Base-by-base conservation (phyloP, 2,329 filamentous ascomycete species). In the Diaporthe citriasiana region DNA sequence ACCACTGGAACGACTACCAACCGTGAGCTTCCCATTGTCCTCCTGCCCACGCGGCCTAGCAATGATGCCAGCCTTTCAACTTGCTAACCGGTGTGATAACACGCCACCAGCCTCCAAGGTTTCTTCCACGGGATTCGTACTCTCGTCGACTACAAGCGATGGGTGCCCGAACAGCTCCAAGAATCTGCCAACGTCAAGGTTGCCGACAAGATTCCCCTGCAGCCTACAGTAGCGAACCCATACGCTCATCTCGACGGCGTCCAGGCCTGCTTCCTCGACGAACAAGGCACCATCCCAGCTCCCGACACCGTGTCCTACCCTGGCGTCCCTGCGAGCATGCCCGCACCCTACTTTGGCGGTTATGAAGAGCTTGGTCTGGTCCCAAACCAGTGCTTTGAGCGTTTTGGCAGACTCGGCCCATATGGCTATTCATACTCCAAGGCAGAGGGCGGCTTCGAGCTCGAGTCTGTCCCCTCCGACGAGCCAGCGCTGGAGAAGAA, bases 381-480 rank as follows among this genome's bases (percentile, higher is more conserved):
- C 71, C 85, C 85, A 22, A 88, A 91, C 75, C 80, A 93, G 25
- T 94, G 92, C 82, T 93, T 90, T 78, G 92, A 94, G 80, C 85
- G 92, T 42, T 89, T 93, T 78, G 91, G 92, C 7, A 90, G 94
- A 63, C 90, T 94, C 50, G 91, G 93, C 13, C 87, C 88, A n/a
- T 94, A 94, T 77, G 91, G 92, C 3, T 85, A 90, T 76, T 83
- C 83, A 3, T 94, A 94, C 80, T 89, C 87, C 75, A 86, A 85
- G 68, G 88, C 88, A 73, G 88, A 87, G 78, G 92, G 92, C n/a
- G 92, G 92, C 25, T 81, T 88, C 4, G 87, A 86, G 19, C 88
- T 93, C 73, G 87, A 90, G 10, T 86, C 87, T 22, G 89, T 91
- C 51, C 82, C 87, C 50, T 85, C 92, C 42, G 93, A 91, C 89